Evolutionary conservation across 495 filamentous ascomycete species (phyloP).

Genomic region (Niebla homalea): DNA sequence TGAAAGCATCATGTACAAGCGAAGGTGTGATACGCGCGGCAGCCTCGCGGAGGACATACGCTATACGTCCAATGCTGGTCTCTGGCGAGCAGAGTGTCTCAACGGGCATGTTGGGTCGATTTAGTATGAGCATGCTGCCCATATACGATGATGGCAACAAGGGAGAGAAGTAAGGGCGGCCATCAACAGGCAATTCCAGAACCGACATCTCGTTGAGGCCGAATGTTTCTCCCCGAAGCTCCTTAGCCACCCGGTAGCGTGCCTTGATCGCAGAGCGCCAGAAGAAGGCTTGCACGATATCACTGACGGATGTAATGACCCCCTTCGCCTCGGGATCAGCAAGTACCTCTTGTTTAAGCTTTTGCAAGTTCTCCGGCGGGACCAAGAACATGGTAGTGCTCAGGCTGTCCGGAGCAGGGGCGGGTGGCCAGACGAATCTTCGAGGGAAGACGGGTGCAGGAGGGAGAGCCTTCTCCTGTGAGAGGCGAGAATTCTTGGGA

Average conservation of each 20-base stretch:
- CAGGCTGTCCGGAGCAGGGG: slow-evolving; percentile 13
- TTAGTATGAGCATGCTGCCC: slow-evolving; percentile 19
- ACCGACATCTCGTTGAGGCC: slow-evolving; percentile 15
- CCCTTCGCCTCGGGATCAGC: slow-evolving; percentile 16
- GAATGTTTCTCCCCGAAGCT: neutral
- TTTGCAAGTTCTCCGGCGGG: slow-evolving; percentile 11
- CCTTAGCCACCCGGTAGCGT: slow-evolving; percentile 13
- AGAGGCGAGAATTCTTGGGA: too few relatives aligned
- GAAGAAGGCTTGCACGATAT: slow-evolving; percentile 23
- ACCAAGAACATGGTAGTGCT: slow-evolving; percentile 10
- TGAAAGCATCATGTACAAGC: slow-evolving; percentile 1
- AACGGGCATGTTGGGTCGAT: slow-evolving; percentile 15
- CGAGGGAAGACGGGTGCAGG: slow-evolving; percentile 12
- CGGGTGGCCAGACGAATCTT: slow-evolving; percentile 16
- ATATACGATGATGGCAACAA: slow-evolving; percentile 18
- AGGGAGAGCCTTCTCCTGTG: neutral
- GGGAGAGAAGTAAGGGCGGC: slow-evolving; percentile 20
- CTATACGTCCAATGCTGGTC: neutral
- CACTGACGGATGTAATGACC: slow-evolving; percentile 15
- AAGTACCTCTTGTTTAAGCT: slow-evolving; percentile 15
- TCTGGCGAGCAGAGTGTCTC: neutral
- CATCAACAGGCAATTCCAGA: slow-evolving; percentile 22
- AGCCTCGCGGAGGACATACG: neutral
- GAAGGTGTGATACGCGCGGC: neutral
- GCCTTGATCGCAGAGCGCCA: slow-evolving; percentile 24